These are phyloP conservation scores for Trametes sp. DNA, from an alignment of 1,284 basidiomycete species.

Conservation along the genomic window DNA sequence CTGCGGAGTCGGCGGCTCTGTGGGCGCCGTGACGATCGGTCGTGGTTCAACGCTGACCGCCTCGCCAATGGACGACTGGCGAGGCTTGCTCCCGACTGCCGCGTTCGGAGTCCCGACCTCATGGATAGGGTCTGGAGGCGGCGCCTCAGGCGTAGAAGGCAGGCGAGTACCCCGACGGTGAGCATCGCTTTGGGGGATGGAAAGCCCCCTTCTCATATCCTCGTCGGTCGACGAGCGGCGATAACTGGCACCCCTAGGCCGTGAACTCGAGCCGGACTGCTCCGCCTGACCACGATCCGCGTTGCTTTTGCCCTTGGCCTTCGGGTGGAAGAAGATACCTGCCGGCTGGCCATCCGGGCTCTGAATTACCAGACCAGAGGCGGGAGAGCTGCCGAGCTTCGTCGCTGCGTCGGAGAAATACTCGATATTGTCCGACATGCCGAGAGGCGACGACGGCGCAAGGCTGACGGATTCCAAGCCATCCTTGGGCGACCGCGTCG, in stretches of 20 bases:
- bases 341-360: slow-evolving; percentile 92
- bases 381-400: slow-evolving; percentile 78
- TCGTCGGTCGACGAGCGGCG: slow-evolving; percentile 34
- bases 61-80: slow-evolving; percentile 23
- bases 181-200: slow-evolving; percentile 6
- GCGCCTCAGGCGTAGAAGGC: background rate
- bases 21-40: slow-evolving; percentile 7
- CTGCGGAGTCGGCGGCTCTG: slow-evolving; percentile 14
- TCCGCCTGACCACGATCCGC: slow-evolving; percentile 17
- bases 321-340: slow-evolving; percentile 95
- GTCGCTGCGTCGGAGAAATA: slow-evolving; percentile 86
- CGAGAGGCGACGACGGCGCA: slow-evolving; percentile 77
- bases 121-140: slow-evolving; percentile 4
- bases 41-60: slow-evolving; percentile 9
- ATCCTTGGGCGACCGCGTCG: slow-evolving; percentile 61
- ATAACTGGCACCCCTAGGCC: slow-evolving; percentile 29
- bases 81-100: slow-evolving; percentile 21
- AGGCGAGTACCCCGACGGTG: slow-evolving; percentile 27
- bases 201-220: slow-evolving; percentile 22
- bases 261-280: background rate
- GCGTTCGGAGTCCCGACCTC: slow-evolving; percentile 14
- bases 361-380: slow-evolving; percentile 90
- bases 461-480: slow-evolving; percentile 44
- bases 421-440: slow-evolving; percentile 79
- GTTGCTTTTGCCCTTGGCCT: slow-evolving; percentile 45